A percentile compares a stretch with the other conserved stretches of the same genome.
Conservation (phyloP, 2,329 filamentous ascomycete species). For the Scytalidium lignicola region DNA sequence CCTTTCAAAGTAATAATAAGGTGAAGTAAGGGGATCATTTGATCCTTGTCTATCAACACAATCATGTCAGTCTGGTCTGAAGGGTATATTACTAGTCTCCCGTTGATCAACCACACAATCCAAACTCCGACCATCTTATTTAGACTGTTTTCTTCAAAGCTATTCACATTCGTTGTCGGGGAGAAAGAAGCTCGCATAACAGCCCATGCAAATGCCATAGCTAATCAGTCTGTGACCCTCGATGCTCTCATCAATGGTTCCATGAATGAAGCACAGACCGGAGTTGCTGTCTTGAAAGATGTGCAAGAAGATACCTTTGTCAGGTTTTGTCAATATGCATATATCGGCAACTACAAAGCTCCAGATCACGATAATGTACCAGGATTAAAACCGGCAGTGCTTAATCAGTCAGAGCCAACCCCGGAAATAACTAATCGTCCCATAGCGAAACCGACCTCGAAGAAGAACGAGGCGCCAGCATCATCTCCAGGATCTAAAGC, state of each 20-base stretch:
- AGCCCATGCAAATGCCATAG: slow-evolving; percentile 8
- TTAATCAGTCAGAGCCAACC: too few species aligned
- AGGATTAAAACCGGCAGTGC: not conserved
- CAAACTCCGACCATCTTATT: not conserved
- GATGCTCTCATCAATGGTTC: slow-evolving; percentile 6
- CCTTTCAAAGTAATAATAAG: too few species aligned
- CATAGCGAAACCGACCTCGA: too few species aligned
- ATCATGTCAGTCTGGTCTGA: not conserved
- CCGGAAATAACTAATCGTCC: too few species aligned
- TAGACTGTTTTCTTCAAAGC: slow-evolving; percentile 11
- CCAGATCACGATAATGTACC: slow-evolving; percentile 1
- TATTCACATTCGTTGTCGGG: slow-evolving; percentile 14
- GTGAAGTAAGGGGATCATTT: too few species aligned
- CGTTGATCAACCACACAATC: not conserved
- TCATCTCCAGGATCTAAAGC: slow-evolving; percentile 12
- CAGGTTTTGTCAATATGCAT: slow-evolving; percentile 10
- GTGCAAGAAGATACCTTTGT: slow-evolving; percentile 10
- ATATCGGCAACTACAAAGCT: slow-evolving; percentile 10
- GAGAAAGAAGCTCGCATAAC: slow-evolving; percentile 8
- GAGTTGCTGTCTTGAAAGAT: slow-evolving; percentile 8
- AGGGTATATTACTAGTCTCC: not conserved
- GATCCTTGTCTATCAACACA: not conserved
- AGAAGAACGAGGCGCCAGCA: too few species aligned
- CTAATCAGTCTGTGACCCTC: slow-evolving; percentile 6
- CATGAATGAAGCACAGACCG: slow-evolving; percentile 5